Conservation (phyloP, 2,329 filamentous ascomycete genomes). For the Calonectria leucothoes region DNA sequence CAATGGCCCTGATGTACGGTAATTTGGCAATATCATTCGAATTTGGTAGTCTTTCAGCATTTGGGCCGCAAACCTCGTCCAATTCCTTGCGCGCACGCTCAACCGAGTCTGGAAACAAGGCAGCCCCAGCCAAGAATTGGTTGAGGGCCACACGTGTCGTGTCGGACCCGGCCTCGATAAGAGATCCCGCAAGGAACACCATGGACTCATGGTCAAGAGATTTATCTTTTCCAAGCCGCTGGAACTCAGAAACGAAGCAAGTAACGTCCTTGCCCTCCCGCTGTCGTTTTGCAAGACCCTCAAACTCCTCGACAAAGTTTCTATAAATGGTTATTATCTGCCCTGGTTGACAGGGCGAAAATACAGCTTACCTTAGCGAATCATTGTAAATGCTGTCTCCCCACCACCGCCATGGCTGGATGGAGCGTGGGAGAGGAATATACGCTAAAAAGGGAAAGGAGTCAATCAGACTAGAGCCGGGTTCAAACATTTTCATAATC, state of each 20-base stretch:
- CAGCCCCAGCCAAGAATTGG: not conserved
- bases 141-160: not conserved
- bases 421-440: constrained; percentile 2
- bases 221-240: not conserved
- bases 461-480: constrained; percentile 1
- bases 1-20: not conserved
- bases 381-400: constrained; percentile 2
- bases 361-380: not conserved
- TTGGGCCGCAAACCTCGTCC: not conserved
- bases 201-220: not conserved
- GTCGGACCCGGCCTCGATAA: not conserved
- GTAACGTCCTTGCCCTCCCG: not conserved
- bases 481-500: not conserved
- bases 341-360: not conserved
- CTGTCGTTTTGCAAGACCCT: not conserved
- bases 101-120: not conserved
- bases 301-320: not conserved
- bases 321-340: not conserved
- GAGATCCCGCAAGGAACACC: not conserved
- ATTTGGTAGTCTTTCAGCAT: not conserved
- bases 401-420: constrained; percentile 16
- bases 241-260: not conserved
- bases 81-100: not conserved
- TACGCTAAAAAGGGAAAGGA: constrained; percentile 3
- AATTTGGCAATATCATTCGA: not conserved